Evolutionary conservation across 805 yeast species (phyloP), one percentile per base, ranked within the genome.

Genomic region (Metschnikowia rubicola): DNA sequence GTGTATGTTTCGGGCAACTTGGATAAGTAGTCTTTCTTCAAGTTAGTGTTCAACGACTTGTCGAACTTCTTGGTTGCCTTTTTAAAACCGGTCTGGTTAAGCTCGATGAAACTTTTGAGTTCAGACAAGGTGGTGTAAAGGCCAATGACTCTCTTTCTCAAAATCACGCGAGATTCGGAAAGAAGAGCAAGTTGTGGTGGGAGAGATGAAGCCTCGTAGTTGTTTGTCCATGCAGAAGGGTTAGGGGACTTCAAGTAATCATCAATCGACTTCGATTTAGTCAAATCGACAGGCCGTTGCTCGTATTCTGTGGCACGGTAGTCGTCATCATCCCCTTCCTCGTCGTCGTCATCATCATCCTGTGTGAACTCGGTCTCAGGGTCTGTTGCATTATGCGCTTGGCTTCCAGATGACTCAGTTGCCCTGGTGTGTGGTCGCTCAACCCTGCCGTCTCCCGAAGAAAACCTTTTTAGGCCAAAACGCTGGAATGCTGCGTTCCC

Each of bases 1-100:
- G 75, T 59, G 52, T 73, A 69, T 2, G 75, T 61, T 15, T 59
- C 59, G 34, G 79, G 78, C 47, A 68, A 80, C 77, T 49, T 79
- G 60, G 44, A 75, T 34, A 76, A 62, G 55, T 72, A 77, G 2
- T 61, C 68, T 43, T 67, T 72, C 56, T 74, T 75, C 50, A 74
- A 59, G 34, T 61, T 58, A 15, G 76, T 70, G 48, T 74, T 68
- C 51, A 77, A 64, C 8, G 77, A 73, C 58, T 77, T 77, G 55
- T 78, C 82, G 52, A 78, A 78, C 55, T 78, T 77, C 54, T 78
- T 78, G 50, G 74, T 65, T 9, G 80, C 80, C 50, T 78, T 78
- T 46, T 73, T 71, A 62, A 77, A 77, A 11, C 80, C 81, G 17
- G 80, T 77, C 43, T 70, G 71, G 58, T 78, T 78, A 53, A 78